Evolutionary conservation across 352 stramenopile species (phyloP).

Genomic region (Paralagenidium karlingii): DNA sequence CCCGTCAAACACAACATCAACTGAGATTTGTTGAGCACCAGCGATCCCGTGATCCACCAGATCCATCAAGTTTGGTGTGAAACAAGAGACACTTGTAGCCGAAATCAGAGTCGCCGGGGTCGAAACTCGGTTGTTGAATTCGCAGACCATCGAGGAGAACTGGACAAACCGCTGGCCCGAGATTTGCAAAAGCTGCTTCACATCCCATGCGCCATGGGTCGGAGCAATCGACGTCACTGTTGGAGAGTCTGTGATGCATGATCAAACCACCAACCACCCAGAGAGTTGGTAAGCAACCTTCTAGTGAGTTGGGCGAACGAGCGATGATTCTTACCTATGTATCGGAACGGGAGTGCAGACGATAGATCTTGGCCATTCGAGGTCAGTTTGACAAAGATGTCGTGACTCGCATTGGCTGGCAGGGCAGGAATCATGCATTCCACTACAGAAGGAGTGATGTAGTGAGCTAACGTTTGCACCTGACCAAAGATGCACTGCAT

Average conservation of each 20-base stretch:
- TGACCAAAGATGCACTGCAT: slow-evolving; percentile 10
- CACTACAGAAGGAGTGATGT: slow-evolving; percentile 1
- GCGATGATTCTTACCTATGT: slow-evolving; percentile 48
- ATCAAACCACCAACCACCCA: too few relatives aligned
- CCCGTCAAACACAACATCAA: too few relatives aligned
- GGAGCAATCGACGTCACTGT: slow-evolving; percentile 12
- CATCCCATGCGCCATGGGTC: too few relatives aligned
- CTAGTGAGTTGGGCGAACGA: too few relatives aligned
- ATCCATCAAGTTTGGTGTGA: too few relatives aligned
- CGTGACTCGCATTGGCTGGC: background rate
- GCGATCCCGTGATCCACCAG: too few relatives aligned
- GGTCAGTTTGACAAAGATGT: slow-evolving; percentile 26
- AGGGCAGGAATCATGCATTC: slow-evolving; percentile 3
- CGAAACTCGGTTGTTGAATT: slow-evolving; percentile 3
- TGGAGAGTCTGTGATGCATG: too few relatives aligned
- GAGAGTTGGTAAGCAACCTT: too few relatives aligned
- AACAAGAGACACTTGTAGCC: slow-evolving; percentile 1
- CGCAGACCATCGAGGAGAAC: slow-evolving; percentile 3
- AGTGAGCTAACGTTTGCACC: background rate
- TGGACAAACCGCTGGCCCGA: slow-evolving; percentile 4
- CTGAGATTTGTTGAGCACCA: too few relatives aligned
- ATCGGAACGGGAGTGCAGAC: slow-evolving; percentile 17
- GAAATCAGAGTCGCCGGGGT: slow-evolving; percentile 3
- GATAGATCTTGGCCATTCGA: slow-evolving; percentile 48
- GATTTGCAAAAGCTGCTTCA: too few relatives aligned